Evolutionary conservation across 768 basidiomycete genomes (phyloP).

Genomic region (Mycena chlorophos): DNA sequence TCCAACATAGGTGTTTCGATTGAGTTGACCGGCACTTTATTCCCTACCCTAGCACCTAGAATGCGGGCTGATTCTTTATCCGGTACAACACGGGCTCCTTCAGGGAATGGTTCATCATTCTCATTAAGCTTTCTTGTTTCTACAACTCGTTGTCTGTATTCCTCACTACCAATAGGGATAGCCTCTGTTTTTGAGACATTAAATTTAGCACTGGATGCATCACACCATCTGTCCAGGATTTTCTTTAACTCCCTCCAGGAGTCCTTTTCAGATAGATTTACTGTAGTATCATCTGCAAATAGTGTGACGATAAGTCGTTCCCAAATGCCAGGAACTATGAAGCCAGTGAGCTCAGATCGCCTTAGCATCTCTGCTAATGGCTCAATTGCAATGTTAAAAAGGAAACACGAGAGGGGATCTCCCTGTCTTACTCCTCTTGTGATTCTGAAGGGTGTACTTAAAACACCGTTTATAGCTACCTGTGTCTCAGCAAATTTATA

Average conservation of each 20-base stretch:
- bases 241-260: constrained; percentile 21
- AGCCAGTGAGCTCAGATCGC: constrained; percentile 29
- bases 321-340: constrained; percentile 14
- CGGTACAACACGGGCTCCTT: constrained; percentile 25
- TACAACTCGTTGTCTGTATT: constrained; percentile 18
- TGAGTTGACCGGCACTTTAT: constrained; percentile 20
- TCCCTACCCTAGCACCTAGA: constrained; percentile 36
- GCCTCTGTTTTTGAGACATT: constrained; percentile 42
- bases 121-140: constrained; percentile 4
- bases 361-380: constrained; percentile 33
- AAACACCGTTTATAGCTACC: constrained; percentile 11
- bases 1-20: constrained; percentile 31
- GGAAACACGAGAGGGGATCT: constrained; percentile 38
- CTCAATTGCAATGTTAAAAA: constrained; percentile 43
- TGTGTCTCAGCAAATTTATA: constrained; percentile 9
- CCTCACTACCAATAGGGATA: constrained; percentile 32
- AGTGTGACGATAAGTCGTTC: constrained; percentile 31
- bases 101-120: constrained; percentile 14
- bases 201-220: constrained; percentile 41
- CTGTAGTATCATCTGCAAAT: constrained; percentile 44
- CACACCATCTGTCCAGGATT: constrained; percentile 40
- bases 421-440: constrained; percentile 28
- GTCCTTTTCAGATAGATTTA: constrained; percentile 33
- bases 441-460: constrained; percentile 15
- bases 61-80: constrained; percentile 31